phyloP scores from a whole-genome alignment of 768 basidiomycete genomes.

The Trametes meyenii region DNA sequence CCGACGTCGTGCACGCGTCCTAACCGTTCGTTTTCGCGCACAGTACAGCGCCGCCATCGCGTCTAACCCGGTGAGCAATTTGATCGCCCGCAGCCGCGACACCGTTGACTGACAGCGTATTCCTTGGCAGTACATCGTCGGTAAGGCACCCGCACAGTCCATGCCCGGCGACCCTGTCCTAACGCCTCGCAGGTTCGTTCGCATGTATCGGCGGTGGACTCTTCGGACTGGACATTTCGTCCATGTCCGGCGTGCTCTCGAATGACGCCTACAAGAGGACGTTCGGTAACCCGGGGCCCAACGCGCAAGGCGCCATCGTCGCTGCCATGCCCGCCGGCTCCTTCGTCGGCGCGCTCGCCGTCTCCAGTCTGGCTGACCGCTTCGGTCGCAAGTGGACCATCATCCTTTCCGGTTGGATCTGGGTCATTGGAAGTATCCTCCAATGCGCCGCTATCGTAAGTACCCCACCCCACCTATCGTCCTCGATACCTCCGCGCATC shows the following conservation, averaged over 20 bases:
- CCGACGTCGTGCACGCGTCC: neutral
- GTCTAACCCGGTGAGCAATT: slow-evolving; percentile 52
- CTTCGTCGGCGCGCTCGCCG: slow-evolving; percentile 64
- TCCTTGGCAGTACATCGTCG: slow-evolving; percentile 65
- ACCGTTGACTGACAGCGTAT: neutral
- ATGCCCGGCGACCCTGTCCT: neutral
- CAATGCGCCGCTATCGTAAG: slow-evolving; percentile 60
- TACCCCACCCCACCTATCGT: slow-evolving; percentile 6
- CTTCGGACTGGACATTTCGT: slow-evolving; percentile 82
- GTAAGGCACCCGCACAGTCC: slow-evolving; percentile 2
- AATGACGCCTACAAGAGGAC: slow-evolving; percentile 38
- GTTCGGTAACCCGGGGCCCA: slow-evolving; percentile 47
- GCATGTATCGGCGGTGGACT: slow-evolving; percentile 82
- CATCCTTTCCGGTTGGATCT: slow-evolving; percentile 67
- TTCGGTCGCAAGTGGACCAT: slow-evolving; percentile 69
- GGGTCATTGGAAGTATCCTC: slow-evolving; percentile 73
- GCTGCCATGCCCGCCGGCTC: slow-evolving; percentile 81
- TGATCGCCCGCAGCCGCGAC: neutral
- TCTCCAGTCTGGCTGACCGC: slow-evolving; percentile 63
- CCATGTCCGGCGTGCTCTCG: slow-evolving; percentile 77
- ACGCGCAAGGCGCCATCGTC: slow-evolving; percentile 72
- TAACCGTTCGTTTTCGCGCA: neutral
- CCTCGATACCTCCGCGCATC: neutral
- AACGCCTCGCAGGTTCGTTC: slow-evolving; percentile 50
- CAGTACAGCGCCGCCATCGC: slow-evolving; percentile 61